These are phyloP conservation scores for Tetrastigma voinierianum DNA, from an alignment of 164 flowering plant species.

Conservation along the genomic window DNA sequence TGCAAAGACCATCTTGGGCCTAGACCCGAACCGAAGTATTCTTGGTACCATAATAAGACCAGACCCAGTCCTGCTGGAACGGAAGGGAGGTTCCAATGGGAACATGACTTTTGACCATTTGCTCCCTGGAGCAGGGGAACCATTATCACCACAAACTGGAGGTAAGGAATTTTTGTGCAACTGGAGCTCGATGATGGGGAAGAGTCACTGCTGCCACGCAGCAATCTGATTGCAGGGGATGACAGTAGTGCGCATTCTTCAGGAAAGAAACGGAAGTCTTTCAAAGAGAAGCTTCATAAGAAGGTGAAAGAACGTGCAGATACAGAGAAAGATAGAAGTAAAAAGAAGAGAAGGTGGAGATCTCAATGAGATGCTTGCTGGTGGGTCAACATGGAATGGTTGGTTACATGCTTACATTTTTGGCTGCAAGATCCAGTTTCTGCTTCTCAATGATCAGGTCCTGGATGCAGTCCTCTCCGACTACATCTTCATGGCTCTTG, in stretches of 20 bases:
- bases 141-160: constrained; percentile 23
- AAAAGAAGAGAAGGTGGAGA: constrained; percentile 25
- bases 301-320: constrained; percentile 33
- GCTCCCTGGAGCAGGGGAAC: constrained; percentile 84
- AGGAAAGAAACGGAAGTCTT: constrained; percentile 50
- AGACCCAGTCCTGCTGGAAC: constrained; percentile 65
- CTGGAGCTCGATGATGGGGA: constrained; percentile 75
- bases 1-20: constrained; percentile 49
- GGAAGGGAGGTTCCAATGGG: constrained; percentile 82
- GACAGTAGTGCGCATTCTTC: constrained; percentile 26
- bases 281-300: constrained; percentile 27
- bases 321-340: constrained; percentile 20
- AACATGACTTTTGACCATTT: constrained; percentile 56
- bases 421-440: too few species aligned
- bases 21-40: constrained; percentile 80
- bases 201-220: constrained; percentile 62
- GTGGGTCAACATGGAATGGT: constrained; percentile 8
- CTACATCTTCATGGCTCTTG: too few species aligned
- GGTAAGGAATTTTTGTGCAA: constrained; percentile 59
- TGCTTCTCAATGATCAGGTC: too few species aligned
- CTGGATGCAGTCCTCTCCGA: too few species aligned
- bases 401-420: not conserved
- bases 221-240: constrained; percentile 26
- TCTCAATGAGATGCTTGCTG: constrained; percentile 1
- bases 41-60: constrained; percentile 92